These are phyloP conservation scores for Solanum hybrid DNA, from an alignment of 305 asterid species.

Conservation along the genomic window DNA sequence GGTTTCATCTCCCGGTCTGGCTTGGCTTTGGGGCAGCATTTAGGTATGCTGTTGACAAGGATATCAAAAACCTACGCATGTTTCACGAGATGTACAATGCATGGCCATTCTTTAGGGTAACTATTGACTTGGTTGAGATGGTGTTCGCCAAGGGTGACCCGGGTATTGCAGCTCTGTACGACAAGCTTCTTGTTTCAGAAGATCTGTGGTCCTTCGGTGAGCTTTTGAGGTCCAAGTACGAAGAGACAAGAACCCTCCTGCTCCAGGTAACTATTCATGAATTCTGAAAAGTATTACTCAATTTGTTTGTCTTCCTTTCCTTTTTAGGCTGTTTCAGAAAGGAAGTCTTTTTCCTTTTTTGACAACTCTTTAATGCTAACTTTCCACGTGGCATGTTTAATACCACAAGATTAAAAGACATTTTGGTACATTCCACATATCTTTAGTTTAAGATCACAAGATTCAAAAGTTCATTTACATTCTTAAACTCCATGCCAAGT, in stretches of 20 bases:
- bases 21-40: constrained; percentile 52
- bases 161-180: constrained; percentile 40
- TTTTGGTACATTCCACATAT: not conserved
- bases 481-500: not conserved
- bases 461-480: not conserved
- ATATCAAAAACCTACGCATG: constrained; percentile 34
- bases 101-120: constrained; percentile 55
- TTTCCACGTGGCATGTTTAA: not conserved
- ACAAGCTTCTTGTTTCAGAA: constrained; percentile 43
- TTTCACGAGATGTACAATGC: constrained; percentile 40
- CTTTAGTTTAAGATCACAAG: not conserved
- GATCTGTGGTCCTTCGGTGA: constrained; percentile 37
- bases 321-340: not conserved
- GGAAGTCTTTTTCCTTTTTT: not conserved
- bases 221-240: constrained; percentile 28
- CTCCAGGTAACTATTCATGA: constrained; percentile 28
- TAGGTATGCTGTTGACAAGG: constrained; percentile 32
- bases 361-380: not conserved
- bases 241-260: constrained; percentile 33
- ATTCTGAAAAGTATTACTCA: not conserved
- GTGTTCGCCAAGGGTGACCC: constrained; percentile 56
- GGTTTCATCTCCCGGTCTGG: constrained; percentile 60
- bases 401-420: not conserved
- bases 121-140: constrained; percentile 45
- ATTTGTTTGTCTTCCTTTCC: not conserved